Evolutionary conservation across 371 early-diverging fungal genomes (phyloP), one percentile per base, ranked within the genome.

Genomic region (Basidiobolus heterosporus): DNA sequence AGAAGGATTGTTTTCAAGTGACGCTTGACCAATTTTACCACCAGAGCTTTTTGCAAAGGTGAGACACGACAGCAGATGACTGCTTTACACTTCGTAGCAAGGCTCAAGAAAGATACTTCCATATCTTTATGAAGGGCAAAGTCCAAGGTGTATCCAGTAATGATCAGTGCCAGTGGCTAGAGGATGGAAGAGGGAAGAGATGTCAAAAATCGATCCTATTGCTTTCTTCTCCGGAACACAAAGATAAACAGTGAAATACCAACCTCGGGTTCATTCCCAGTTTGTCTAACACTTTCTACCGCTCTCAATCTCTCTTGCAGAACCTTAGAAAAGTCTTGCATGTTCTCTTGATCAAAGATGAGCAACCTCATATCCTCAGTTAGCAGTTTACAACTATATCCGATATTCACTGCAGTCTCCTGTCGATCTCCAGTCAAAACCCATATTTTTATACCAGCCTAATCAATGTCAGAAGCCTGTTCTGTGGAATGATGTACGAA

Each of bases 391-490:
- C 91, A 91, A 18, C 82, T 81, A 52, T 84, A 83, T 24, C 91
- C 93, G 58, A 94, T 88, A 61, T 91, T 85, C 58, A 93, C 80
- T 42, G 91, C 87, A 35, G 90, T 89, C 67, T 91, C 91, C 68
- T 84, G 86, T 55, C 89, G 74, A 67, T 95, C 89, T 41, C 94
- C 91, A 2, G 90, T 91, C 50, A 91, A 55, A 41, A 99, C 92
- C 98, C 98, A 99, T 20, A 96, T 79, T 52, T 81, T 84, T 58
- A 87, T 87, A 3, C 95, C 95, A 7, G 96, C 97, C 30, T 30
- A 30, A 5, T 30, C 30, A 30, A 30, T 9, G 30, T 30, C 30
- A 30, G 30, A 30, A 30, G 9, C 9, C 3, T 30, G 30, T 9
- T 30, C 30, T 30, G 30, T 30, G 9, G 3, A 3, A 30, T 30